Evolutionary conservation across 306 rosid species (phyloP), one percentile per base, ranked within the genome.

Genomic region (Albizia julibrissin): DNA sequence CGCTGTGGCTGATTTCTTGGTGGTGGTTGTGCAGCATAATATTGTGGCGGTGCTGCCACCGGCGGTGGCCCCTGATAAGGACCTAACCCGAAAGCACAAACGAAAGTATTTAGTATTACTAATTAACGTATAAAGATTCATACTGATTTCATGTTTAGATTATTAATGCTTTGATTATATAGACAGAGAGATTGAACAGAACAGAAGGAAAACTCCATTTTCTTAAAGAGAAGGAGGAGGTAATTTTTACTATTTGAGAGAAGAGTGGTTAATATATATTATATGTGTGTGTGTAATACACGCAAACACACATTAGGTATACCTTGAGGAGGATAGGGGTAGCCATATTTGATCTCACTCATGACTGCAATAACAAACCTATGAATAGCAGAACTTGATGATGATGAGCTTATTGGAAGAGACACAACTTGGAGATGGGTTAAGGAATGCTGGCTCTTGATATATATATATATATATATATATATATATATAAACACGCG

Each of bases 281-380:
- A 0, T 40, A 6, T 40, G 2, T 40, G 6, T 34, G 6, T 5
- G 39, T 34, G 6, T 5, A 10, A 42, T 13, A 49, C 56, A 49
- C 5, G 16, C 56, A 14, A 15, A 52, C 59, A 52, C 24, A 6
- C 61, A 8, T 14, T 27, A 29, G 10, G 19, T 11, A 56, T 84
- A 93, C 97, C 97, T 89, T 85, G 90, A 62, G 92, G 54, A 58
- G 92, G 91, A 72, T 90, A 89, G 56, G 93, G 93, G 74, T 93
- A 90, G 68, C 86, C 94, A 86, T 91, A 89, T 85, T 93, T 91
- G 70, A 84, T 83, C 43, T 90, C 92, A 83, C 74, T 90, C 94
- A 91, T 93, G 59, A 80, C 75, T 72, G 34, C 49, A 54, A 73
- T 39, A 72, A 86, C 29, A 47, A 77, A 16, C 15, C 58, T 15